These are phyloP conservation scores for Stemphylium lycopersici DNA, from an alignment of 2,329 filamentous ascomycete species.

Conservation along the genomic window DNA sequence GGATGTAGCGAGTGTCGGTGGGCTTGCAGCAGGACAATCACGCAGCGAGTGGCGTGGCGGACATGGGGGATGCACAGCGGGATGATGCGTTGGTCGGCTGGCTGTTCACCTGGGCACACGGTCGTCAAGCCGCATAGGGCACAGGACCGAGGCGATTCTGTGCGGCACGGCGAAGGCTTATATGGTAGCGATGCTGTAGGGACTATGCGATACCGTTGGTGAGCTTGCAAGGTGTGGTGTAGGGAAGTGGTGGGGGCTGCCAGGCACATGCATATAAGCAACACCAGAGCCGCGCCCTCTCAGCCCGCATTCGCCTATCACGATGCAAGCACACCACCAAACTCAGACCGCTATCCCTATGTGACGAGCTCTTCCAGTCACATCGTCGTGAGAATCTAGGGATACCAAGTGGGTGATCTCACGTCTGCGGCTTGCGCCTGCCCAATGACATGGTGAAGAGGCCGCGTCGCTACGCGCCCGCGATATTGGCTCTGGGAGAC, in stretches of 20 bases:
- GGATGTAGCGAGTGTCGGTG: neutral
- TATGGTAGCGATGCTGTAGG: slow-evolving; percentile 1
- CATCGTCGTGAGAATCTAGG: slow-evolving; percentile 28
- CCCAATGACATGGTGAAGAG: slow-evolving; percentile 25
- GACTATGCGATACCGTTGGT: slow-evolving; percentile 8
- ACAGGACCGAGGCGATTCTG: slow-evolving; percentile 9
- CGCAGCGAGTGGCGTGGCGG: slow-evolving; percentile 5
- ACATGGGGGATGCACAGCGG: slow-evolving; percentile 6
- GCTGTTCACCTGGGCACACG: slow-evolving; percentile 9
- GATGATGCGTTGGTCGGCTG: slow-evolving; percentile 14
- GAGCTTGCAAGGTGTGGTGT: slow-evolving; percentile 7
- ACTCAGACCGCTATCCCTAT: slow-evolving; percentile 20
- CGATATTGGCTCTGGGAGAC: slow-evolving; percentile 16
- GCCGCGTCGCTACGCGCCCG: slow-evolving; percentile 37
- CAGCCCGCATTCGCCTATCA: slow-evolving; percentile 14
- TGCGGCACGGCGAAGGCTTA: slow-evolving; percentile 10
- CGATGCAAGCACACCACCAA: slow-evolving; percentile 17
- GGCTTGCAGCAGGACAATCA: neutral
- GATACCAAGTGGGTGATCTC: slow-evolving; percentile 33
- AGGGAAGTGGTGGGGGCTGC: slow-evolving; percentile 11
- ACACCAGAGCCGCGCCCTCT: slow-evolving; percentile 11
- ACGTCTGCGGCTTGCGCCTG: slow-evolving; percentile 27
- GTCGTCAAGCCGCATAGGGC: slow-evolving; percentile 13
- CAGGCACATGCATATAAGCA: slow-evolving; percentile 27
- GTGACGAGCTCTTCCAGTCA: slow-evolving; percentile 21